Evolutionary conservation across 345 rosid species (phyloP).

Genomic region (Corchorus capsularis): DNA sequence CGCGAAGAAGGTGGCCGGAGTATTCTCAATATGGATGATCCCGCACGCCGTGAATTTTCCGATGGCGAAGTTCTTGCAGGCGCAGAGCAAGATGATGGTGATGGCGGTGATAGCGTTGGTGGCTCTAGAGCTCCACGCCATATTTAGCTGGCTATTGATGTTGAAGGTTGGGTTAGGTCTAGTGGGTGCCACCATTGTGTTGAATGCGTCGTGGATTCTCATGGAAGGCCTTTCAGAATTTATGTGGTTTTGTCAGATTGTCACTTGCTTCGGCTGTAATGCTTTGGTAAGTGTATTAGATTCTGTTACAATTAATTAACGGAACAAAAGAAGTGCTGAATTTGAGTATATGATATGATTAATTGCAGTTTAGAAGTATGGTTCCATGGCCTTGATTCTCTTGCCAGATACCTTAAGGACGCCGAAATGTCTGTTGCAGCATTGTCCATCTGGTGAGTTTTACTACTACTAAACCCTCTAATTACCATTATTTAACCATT

Average conservation of each 20-base stretch:
- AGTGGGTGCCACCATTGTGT: slow-evolving; percentile 67
- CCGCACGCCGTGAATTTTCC: slow-evolving; percentile 86
- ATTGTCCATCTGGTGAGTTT: slow-evolving; percentile 72
- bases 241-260: slow-evolving; percentile 69
- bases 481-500: too few species aligned
- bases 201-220: slow-evolving; percentile 83
- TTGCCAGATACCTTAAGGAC: slow-evolving; percentile 81
- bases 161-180: slow-evolving; percentile 65
- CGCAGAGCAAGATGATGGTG: slow-evolving; percentile 90
- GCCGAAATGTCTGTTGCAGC: slow-evolving; percentile 83
- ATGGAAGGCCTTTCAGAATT: slow-evolving; percentile 66
- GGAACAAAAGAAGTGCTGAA: too few species aligned
- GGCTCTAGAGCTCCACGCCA: slow-evolving; percentile 56
- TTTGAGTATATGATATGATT: too few species aligned
- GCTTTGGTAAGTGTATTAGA: slow-evolving; percentile 86
- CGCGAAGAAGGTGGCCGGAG: slow-evolving; percentile 68
- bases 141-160: slow-evolving; percentile 74
- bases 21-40: slow-evolving; percentile 74
- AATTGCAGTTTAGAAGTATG: slow-evolving; percentile 73
- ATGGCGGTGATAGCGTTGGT: slow-evolving; percentile 71
- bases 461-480: too few species aligned
- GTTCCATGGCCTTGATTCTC: slow-evolving; percentile 75
- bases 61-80: slow-evolving; percentile 76
- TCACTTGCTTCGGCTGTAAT: slow-evolving; percentile 91
- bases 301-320: too few species aligned